Conservation (phyloP, 768 basidiomycete genomes). For the Suillus subluteus region DNA sequence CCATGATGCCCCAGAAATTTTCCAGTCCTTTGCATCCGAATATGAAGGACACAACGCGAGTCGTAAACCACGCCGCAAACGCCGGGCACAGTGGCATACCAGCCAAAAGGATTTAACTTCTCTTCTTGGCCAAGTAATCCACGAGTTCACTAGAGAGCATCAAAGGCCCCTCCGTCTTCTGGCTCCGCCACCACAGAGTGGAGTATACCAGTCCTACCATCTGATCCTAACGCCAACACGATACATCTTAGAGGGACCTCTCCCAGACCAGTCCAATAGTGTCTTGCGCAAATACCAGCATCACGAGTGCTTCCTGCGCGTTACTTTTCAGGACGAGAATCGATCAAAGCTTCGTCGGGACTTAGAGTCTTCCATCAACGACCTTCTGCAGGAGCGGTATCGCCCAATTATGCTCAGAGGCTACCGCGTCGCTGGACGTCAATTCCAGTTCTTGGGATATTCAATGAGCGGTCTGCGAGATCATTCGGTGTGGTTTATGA, state of each 20-base stretch:
- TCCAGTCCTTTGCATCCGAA: constrained; percentile 22
- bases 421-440: constrained; percentile 44
- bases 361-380: constrained; percentile 31
- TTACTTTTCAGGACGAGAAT: constrained; percentile 53
- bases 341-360: constrained; percentile 41
- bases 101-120: constrained; percentile 19
- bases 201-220: constrained; percentile 39
- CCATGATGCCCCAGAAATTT: constrained; percentile 26
- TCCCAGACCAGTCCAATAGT: constrained; percentile 41
- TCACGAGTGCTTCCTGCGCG: constrained; percentile 49
- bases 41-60: constrained; percentile 21
- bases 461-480: constrained; percentile 56
- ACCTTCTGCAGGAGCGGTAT: constrained; percentile 39
- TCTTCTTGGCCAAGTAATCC: constrained; percentile 17
- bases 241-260: constrained; percentile 42
- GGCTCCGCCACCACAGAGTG: constrained; percentile 21
- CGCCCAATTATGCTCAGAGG: constrained; percentile 38
- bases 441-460: constrained; percentile 52
- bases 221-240: constrained; percentile 44
- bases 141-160: constrained; percentile 28
- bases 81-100: constrained; percentile 10
- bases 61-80: neutral
- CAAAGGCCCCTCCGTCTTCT: constrained; percentile 28
- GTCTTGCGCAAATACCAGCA: constrained; percentile 40
- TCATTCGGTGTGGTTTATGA: constrained; percentile 53